Evolutionary conservation across 2,329 filamentous ascomycete genomes (phyloP).

Genomic region (Penicillium sp.): DNA sequence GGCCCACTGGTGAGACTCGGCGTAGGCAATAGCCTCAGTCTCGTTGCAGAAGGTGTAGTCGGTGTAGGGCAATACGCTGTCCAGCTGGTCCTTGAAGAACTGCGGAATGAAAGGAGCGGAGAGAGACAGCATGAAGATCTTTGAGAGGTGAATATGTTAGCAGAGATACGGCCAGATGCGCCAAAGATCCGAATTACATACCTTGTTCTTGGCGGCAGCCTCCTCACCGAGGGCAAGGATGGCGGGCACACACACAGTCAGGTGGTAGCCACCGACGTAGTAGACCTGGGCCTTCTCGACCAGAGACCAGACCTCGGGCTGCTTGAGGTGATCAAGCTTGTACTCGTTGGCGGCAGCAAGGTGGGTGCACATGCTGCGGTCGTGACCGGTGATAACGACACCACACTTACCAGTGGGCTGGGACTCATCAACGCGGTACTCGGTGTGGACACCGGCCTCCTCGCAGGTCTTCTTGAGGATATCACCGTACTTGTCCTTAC

Average conservation of each 20-base stretch:
- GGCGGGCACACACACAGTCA: constrained; percentile 90
- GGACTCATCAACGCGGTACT: constrained; percentile 86
- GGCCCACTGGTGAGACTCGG: constrained; percentile 71
- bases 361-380: constrained; percentile 92
- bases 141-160: constrained; percentile 5
- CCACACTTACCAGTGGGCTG: constrained; percentile 89
- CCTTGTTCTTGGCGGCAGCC: constrained; percentile 84
- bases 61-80: constrained; percentile 83
- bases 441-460: constrained; percentile 82
- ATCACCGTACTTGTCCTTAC: constrained; percentile 91
- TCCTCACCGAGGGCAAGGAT: constrained; percentile 87
- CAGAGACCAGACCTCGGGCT: constrained; percentile 83
- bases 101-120: constrained; percentile 93
- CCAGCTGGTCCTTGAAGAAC: constrained; percentile 96
- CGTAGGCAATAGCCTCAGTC: constrained; percentile 85
- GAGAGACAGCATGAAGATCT: constrained; percentile 80
- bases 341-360: constrained; percentile 97
- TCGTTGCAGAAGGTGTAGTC: constrained; percentile 97
- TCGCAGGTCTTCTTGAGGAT: constrained; percentile 81
- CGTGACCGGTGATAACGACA: constrained; percentile 93
- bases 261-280: constrained; percentile 95
- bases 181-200: constrained; percentile 27
- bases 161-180: not conserved
- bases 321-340: constrained; percentile 88
- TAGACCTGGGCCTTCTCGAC: constrained; percentile 84